Evolutionary conservation across 2,329 filamentous ascomycete species (phyloP).

Genomic region (Trichoderma sp.): DNA sequence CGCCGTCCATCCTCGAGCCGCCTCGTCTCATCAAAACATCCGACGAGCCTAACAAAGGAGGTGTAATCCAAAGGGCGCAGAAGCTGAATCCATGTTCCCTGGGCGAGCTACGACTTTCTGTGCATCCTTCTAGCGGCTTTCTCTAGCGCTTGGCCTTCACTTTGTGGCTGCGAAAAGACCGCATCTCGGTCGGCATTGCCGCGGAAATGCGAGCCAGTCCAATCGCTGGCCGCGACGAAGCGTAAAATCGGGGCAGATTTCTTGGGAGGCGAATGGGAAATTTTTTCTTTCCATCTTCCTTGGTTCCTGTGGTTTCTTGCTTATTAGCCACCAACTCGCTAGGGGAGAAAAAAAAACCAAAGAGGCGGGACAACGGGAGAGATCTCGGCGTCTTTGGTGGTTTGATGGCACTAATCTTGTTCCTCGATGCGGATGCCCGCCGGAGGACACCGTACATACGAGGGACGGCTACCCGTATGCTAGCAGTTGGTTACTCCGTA

Average conservation of each 20-base stretch:
- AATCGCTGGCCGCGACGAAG: not conserved
- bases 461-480: not conserved
- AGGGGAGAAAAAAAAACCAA: not conserved
- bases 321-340: not conserved
- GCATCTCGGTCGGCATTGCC: constrained; percentile 10
- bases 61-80: constrained; percentile 8
- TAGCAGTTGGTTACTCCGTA: not conserved
- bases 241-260: constrained; percentile 1
- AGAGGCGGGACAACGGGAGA: not conserved
- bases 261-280: constrained; percentile 13
- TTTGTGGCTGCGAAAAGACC: constrained; percentile 8
- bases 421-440: not conserved
- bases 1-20: not conserved
- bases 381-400: constrained; percentile 9
- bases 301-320: not conserved
- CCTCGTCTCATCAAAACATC: not conserved
- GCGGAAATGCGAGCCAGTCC: constrained; percentile 4
- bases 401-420: not conserved
- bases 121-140: constrained; percentile 18
- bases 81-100: not conserved
- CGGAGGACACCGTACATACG: not conserved
- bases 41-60: not conserved
- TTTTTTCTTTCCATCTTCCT: not conserved
- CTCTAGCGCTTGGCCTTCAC: constrained; percentile 11
- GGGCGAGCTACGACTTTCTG: not conserved